phyloP scores from a whole-genome alignment of 2,329 filamentous ascomycete genomes.

The Epichloe gansuensis region DNA sequence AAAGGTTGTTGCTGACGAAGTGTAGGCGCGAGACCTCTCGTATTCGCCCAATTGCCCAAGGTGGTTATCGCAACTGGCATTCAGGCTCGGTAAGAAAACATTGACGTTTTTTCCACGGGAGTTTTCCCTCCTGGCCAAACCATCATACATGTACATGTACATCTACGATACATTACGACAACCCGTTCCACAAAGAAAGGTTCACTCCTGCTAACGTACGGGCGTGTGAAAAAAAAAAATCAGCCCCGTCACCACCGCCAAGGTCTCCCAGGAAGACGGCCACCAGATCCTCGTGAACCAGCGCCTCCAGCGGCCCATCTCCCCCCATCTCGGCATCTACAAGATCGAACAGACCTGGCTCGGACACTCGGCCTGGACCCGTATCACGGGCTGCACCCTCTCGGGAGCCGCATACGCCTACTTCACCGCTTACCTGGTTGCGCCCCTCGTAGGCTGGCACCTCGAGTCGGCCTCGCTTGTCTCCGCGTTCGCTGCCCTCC shows the following conservation, averaged over 20 bases:
- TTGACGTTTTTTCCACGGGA: too few relatives aligned
- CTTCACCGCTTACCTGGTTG: slow-evolving; percentile 65
- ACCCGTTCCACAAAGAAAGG: too few relatives aligned
- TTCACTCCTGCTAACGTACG: background rate
- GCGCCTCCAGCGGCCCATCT: slow-evolving; percentile 67
- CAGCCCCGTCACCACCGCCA: slow-evolving; percentile 43
- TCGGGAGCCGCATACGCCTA: slow-evolving; percentile 69
- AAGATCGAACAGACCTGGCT: slow-evolving; percentile 76
- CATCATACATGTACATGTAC: background rate
- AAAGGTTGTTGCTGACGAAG: background rate
- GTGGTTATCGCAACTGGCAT: slow-evolving; percentile 29
- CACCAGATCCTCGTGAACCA: slow-evolving; percentile 63
- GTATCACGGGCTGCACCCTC: slow-evolving; percentile 66
- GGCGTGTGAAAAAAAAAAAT: background rate
- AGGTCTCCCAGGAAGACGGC: slow-evolving; percentile 40
- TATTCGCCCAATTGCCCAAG: slow-evolving; percentile 30
- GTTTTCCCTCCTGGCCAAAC: background rate
- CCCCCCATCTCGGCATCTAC: slow-evolving; percentile 76
- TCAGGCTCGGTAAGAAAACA: slow-evolving; percentile 32
- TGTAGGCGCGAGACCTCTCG: slow-evolving; percentile 29
- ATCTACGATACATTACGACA: too few relatives aligned
- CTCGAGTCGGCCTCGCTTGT: slow-evolving; percentile 47
- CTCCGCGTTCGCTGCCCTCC: slow-evolving; percentile 44
- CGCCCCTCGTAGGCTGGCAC: slow-evolving; percentile 58
- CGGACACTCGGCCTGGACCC: slow-evolving; percentile 57